A percentile compares a stretch with the other conserved stretches of the same genome.
phyloP scores from a whole-genome alignment of 176 grass and related monocot species.

The Microstegium vimineum region DNA sequence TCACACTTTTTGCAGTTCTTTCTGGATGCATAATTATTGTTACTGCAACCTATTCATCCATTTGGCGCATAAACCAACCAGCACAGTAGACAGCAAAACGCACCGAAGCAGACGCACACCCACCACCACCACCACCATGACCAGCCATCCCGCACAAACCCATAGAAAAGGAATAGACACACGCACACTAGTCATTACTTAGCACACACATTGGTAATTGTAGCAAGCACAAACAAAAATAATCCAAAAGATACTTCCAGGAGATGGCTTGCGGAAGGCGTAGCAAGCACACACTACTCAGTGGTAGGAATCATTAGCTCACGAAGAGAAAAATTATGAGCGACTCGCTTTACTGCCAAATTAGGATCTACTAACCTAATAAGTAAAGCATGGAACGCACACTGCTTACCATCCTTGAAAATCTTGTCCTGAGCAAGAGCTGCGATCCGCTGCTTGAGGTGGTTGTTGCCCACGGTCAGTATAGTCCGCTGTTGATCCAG shows the following conservation, averaged over 20 bases:
- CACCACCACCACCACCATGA: conserved; percentile 36
- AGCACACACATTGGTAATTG: conserved; percentile 27
- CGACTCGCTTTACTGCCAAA: not conserved
- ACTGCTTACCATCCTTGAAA: conserved; percentile 91
- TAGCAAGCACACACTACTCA: no score
- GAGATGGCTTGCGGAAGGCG: no score
- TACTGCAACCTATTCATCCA: conserved; percentile 97
- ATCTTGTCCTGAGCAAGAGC: conserved; percentile 94
- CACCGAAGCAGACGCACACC: conserved; percentile 59
- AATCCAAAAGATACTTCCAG: not conserved
- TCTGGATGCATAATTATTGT: conserved; percentile 99
- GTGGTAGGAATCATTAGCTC: not conserved
- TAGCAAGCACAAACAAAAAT: not conserved
- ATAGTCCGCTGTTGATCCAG: conserved; percentile 91
- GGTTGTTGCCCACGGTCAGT: conserved; percentile 91
- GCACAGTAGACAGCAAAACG: conserved; percentile 47
- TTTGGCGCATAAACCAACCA: conserved; percentile 66
- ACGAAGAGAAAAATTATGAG: not conserved
- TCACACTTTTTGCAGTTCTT: conserved; percentile 97
- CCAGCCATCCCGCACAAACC: conserved; percentile 62
- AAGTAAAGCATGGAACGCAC: no score
- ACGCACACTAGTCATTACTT: conserved; percentile 52
- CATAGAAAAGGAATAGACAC: conserved; percentile 52
- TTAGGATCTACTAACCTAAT: not conserved
- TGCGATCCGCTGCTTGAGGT: conserved; percentile 97